Percentiles rank a stretch among this genome's conserved stretches.
Conservation (phyloP, 2,329 filamentous ascomycete species). For the Scleromitrula shiraiana region DNA sequence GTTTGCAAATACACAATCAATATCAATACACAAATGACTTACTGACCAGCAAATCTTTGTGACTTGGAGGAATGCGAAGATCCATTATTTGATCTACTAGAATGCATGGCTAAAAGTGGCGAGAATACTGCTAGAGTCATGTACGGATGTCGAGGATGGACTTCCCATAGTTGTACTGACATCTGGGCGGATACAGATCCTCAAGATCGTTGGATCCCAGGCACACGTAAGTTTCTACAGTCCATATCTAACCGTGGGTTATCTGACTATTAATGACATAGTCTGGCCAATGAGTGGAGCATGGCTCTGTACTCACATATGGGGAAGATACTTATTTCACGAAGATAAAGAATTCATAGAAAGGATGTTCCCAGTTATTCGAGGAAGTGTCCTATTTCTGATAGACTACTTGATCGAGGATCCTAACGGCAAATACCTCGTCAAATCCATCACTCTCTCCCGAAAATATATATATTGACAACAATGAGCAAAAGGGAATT, state of each 20-base stretch:
- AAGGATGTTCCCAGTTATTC: constrained; percentile 26
- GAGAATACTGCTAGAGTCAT: constrained; percentile 26
- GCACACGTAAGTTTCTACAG: constrained; percentile 20
- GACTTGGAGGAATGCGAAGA: constrained; percentile 31
- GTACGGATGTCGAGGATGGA: constrained; percentile 28
- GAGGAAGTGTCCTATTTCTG: constrained; percentile 29
- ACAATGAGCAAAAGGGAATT: constrained; percentile 23
- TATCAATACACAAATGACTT: constrained; percentile 47
- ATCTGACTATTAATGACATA: neutral
- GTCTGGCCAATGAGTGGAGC: constrained; percentile 35
- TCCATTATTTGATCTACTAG: constrained; percentile 35
- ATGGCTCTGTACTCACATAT: constrained; percentile 35
- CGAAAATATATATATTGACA: constrained; percentile 30
- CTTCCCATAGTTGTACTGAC: constrained; percentile 29
- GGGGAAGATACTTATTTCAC: constrained; percentile 34
- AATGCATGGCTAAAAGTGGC: constrained; percentile 31
- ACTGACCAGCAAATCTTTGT: constrained; percentile 35
- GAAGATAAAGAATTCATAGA: constrained; percentile 27
- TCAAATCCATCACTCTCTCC: constrained; percentile 34
- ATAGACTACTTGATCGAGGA: constrained; percentile 31
- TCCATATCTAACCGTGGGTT: neutral
- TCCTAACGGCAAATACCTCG: constrained; percentile 22
- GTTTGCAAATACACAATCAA: constrained; percentile 43
- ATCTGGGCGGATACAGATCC: constrained; percentile 30
- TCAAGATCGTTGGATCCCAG: constrained; percentile 28